Evolutionary conservation across 1,139 yeast species (phyloP), one percentile per base, ranked within the genome.

Genomic region (Diutina ranongensis): DNA sequence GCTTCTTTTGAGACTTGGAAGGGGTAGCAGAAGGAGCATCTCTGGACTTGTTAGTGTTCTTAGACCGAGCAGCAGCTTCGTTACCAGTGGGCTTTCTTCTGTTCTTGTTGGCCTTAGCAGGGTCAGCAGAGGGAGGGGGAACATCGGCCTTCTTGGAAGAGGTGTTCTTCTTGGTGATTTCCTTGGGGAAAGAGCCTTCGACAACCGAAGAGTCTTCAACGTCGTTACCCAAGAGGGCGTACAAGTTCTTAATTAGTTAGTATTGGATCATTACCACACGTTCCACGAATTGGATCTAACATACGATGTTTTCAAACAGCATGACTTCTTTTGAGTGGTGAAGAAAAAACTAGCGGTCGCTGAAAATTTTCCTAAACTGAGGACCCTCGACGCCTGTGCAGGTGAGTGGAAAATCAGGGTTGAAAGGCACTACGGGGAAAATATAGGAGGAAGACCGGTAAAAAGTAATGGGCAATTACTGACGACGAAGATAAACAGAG

Each of bases 91-190:
- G 69, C 65, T 75, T 75, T 62, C 81, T 72, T 67, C 71, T 62
- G 67, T 73, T 74, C 69, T 85, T 83, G 72, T 74, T 83, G 57
- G 95, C 89, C 71, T 75, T 81, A 57, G 89, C 67, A 63, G 83
- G 82, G 72, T 82, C 84, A 54, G 89, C 88, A 55, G 82, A 76
- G 52, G 88, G 74, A 59, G 95, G 95, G 52, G 95, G 79, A 54
- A 72, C 80, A 64, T 88, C 97, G 50, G 80, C 64, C 78, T 89
- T 89, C 79, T 85, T 87, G 62, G 95, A 81, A 52, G 95, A 80
- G 56, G 94, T 81, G 67, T 68, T 67, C 73, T 80, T 77, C 77
- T 82, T 88, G 64, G 85, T 94, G 55, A 85, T 70, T 68, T 85
- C 95, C 71, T 69, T 82, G 32, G 55, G 55, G 63, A 80, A 73